Percentiles rank a stretch among this genome's conserved stretches.
Conservation (phyloP, 495 filamentous ascomycete genomes). For the Xanthoparmelia taractica region DNA sequence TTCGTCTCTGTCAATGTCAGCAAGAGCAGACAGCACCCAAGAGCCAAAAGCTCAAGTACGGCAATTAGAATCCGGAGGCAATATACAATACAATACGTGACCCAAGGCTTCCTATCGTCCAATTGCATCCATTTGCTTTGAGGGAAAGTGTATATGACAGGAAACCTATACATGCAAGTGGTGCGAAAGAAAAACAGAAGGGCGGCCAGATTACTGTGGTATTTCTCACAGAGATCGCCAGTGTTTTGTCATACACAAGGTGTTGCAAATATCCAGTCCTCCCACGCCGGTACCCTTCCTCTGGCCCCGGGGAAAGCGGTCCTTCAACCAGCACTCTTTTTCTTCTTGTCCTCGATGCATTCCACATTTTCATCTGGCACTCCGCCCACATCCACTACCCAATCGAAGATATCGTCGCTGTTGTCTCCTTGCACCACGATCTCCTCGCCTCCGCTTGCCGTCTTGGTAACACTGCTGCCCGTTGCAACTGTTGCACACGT, state of each 20-base stretch:
- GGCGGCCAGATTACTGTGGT: background rate
- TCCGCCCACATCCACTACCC: constrained; percentile 71
- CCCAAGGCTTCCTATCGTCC: background rate
- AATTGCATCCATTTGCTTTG: background rate
- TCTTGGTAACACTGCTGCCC: constrained; percentile 84
- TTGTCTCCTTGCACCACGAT: constrained; percentile 98
- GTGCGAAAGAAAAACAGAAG: no score
- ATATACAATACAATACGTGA: background rate
- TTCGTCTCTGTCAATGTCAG: no score
- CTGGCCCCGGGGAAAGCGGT: background rate
- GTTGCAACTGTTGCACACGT: constrained; percentile 56
- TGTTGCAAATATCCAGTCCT: background rate
- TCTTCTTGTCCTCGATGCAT: constrained; percentile 88
- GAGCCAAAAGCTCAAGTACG: no score
- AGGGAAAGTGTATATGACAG: background rate
- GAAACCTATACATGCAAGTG: no score
- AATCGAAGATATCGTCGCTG: constrained; percentile 89
- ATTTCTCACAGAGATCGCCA: background rate
- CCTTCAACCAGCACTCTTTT: constrained; percentile 45
- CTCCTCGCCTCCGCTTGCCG: constrained; percentile 78
- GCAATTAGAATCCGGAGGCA: background rate
- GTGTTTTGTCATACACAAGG: background rate
- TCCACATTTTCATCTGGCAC: constrained; percentile 94
- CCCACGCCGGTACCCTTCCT: background rate
- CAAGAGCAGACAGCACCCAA: no score